Evolutionary conservation across 164 flowering plant species (phyloP).

Genomic region (Magnolia officinalis): DNA sequence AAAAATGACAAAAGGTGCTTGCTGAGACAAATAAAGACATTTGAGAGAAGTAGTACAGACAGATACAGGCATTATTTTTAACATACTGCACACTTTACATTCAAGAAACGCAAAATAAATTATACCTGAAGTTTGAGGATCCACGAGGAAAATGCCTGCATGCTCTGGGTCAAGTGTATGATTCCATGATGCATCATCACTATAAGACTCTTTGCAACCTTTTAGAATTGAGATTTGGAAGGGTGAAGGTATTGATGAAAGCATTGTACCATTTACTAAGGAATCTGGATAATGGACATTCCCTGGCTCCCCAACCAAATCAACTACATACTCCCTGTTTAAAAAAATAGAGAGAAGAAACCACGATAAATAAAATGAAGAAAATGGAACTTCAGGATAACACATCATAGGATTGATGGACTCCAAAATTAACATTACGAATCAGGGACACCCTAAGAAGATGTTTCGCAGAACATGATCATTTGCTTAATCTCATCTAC

Average conservation of each 20-base stretch:
- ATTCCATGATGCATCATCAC: constrained; percentile 27
- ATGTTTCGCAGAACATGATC: too few species aligned
- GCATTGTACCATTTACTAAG: constrained; percentile 58
- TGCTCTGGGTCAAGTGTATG: constrained; percentile 27
- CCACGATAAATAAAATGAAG: background rate
- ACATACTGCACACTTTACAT: background rate
- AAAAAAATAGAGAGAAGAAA: constrained; percentile 2
- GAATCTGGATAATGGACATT: constrained; percentile 81
- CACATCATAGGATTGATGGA: too few species aligned
- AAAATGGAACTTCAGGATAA: too few species aligned
- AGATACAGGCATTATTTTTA: background rate
- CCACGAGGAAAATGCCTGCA: constrained; percentile 22
- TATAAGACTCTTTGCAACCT: constrained; percentile 43
- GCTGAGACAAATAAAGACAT: background rate
- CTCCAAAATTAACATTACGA: too few species aligned
- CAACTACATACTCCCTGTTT: constrained; percentile 91
- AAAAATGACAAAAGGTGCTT: background rate
- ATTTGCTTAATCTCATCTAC: too few species aligned
- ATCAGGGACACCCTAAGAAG: too few species aligned
- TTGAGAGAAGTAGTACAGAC: background rate
- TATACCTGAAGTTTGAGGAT: constrained; percentile 41
- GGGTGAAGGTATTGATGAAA: constrained; percentile 70
- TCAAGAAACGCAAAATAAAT: background rate
- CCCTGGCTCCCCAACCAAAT: constrained; percentile 92
- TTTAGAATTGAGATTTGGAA: constrained; percentile 55